Evolutionary conservation across 169 alveolate species (phyloP).

Genomic region (Besnoitia besnoiti): DNA sequence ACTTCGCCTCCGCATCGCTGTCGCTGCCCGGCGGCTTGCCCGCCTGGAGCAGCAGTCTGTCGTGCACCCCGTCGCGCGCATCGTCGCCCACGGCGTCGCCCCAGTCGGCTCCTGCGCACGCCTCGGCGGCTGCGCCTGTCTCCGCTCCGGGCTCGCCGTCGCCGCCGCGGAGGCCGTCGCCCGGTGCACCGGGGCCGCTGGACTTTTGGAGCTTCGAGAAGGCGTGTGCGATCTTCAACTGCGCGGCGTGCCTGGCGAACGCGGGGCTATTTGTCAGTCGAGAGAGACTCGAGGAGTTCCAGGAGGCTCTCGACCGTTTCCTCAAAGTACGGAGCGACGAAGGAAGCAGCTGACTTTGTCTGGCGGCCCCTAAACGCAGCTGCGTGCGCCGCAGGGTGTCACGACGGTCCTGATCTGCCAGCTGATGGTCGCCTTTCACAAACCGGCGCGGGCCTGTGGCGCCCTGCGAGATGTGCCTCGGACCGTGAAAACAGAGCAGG

Average conservation of each 20-base stretch:
- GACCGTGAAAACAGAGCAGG: too few relatives aligned
- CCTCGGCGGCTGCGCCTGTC: not conserved
- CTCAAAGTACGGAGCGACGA: too few relatives aligned
- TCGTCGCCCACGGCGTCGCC: not conserved
- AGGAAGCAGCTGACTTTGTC: too few relatives aligned
- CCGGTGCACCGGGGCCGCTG: not conserved
- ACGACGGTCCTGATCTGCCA: too few relatives aligned
- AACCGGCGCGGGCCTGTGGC: too few relatives aligned
- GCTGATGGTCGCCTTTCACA: too few relatives aligned
- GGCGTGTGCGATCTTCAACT: not conserved
- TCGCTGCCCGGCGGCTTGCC: not conserved
- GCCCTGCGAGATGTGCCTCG: too few relatives aligned
- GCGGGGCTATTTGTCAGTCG: not conserved
- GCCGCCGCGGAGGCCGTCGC: not conserved
- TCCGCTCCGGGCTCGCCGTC: not conserved
- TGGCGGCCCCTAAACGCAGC: too few relatives aligned
- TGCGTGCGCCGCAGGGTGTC: too few relatives aligned
- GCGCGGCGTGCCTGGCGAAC: not conserved
- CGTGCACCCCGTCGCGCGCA: not conserved
- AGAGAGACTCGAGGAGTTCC: not conserved
- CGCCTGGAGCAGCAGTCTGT: not conserved
- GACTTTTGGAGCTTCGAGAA: not conserved
- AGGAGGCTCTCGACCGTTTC: slow-evolving; percentile 3
- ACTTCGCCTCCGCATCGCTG: not conserved
- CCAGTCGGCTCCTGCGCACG: not conserved